Evolutionary conservation across 805 yeast genomes (phyloP), one percentile per base, ranked within the genome.

Genomic region (Nakazawaea ernobii): DNA sequence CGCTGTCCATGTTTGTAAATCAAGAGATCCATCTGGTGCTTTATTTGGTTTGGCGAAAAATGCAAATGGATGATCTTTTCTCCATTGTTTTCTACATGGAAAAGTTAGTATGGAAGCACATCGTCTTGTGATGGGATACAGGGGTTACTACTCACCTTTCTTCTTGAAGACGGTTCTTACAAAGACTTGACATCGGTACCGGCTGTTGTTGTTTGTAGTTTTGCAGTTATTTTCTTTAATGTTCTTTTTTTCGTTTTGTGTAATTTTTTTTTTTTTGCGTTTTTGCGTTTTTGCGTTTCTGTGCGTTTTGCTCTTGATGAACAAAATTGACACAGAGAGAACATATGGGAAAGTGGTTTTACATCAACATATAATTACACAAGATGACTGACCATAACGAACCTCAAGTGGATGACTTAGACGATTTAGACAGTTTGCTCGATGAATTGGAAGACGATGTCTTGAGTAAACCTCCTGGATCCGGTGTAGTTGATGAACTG

Each of bases 31-130:
- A 59, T 90, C 96, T 1, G 71, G 59, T n/a, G 74, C 71, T 62
- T 86, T 91, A 26, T 69, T 61, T 11, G 99, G 99, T 60, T 88
- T 87, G 35, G 99, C 99, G 55, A 69, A 91, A 66, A 94, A 94
- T 7, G 98, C 98, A 66, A 91, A 94, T 0, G 99, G 99, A 62
- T 94, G 99, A 63, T 90, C 97, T 63, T 89, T 92, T 56, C 99
- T 81, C 99, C 99, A 94, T 64, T 86, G 89, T 67, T 91, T 92
- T 65, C 99, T 83, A 26, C 17, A 41, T 43, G 40, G 39, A 42
- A 37, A 35, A 35, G 20, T 27, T 38, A 27, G 15, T 14, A 6
- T 11, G 10, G 2, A 13, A 26, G 29, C 3, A 8, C n/a, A n/a
- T n/a, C n/a, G n/a, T n/a, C n/a, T n/a, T n/a, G n/a, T n/a, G n/a